Base-by-base conservation (phyloP, 1,284 basidiomycete genomes). In the Golubevia sp. region DNA sequence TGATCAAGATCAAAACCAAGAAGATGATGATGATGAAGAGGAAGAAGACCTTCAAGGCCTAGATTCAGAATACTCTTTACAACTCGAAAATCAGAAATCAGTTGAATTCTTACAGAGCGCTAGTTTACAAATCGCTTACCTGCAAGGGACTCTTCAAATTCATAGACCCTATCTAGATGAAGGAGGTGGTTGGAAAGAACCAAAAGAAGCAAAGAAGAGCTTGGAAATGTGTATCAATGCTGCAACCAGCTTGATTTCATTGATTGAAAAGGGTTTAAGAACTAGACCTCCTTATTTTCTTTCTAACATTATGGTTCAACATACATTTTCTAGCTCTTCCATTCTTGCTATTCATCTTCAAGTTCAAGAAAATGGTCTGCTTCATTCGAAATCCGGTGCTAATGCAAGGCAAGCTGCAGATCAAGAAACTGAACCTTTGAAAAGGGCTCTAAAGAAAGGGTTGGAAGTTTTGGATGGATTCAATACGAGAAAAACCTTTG, bases 91-190 rank as follows among this genome's bases (percentile, higher is more conserved):
- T 27, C 66, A 73, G 44, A 65, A 68, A 58, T 23, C 69, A 52
- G 64, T 68, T 49, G 60, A 64, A 57, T 72, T 64, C 57, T 65
- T 75, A 55, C 74, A 77, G 52, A 66, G 64, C 27, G 66, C 66
- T 61, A 63, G 62, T 38, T 66, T 77, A 30, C 65, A 70, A 61
- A 67, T 77, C 55, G 65, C 69, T 62, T 75, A 66, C 55, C 64
- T 66, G n/a, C 71, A 68, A 55, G 66, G 66, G 55, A 68, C 67
- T 63, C 72, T 74, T 34, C 66, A 68, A 13, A 64, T 76, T 49
- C 74, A 74, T 56, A 57, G 75, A 34, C 75, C 73, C 18, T 72
- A 76, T 61, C 64, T 70, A 44, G 74, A 76, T 59, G 73, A 68
- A 62, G 64, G 65, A n/a, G 68, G 71, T 23, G 64, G 67, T 1